Evolutionary conservation across 495 filamentous ascomycete species (phyloP), one percentile per base, ranked within the genome.

Genomic region (Xylaria flabelliformis): DNA sequence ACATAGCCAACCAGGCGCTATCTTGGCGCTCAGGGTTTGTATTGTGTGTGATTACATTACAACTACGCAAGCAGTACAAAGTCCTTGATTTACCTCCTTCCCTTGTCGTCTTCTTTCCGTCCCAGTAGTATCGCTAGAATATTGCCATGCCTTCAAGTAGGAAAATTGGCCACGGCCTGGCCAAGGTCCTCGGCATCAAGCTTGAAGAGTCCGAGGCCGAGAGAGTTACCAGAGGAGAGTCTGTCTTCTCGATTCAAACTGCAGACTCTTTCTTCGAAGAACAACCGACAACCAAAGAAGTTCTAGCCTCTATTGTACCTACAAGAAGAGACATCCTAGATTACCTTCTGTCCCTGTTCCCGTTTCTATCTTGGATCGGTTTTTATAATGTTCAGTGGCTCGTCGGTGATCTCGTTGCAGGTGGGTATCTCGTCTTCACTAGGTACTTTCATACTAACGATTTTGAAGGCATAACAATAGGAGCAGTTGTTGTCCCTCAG

Each of bases 401-500:
- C 13, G 74, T 88, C 15, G 95, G 95, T 69, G 96, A 99, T 82
- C 78, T 98, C 55, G 90, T 97, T 62, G 97, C 96, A 67, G 96
- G 95, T 94, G 80, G 80, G 90, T 78, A 41, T 59, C 3, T 36
- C 41, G 19, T 21, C 34, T 29, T 10, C 10, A 12, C n/a, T 48
- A 48, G 10, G 32, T 7, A 13, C 10, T 69, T 59, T 29, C 19
- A 46, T 65, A 34, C 74, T 74, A 51, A 82, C 75, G 32, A 50
- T 56, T 4, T 62, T 48, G 19, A 58, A 94, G 93, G 93, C 77
- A 92, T 99, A 77, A 99, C 96, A 7, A 95, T 98, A 66, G 96
- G 96, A 67, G 92, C 91, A 64, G 95, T 99, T 44, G 96, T 99
- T 26, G 93, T 99, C 39, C 96, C 96, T 6, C 96, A 99, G 78